These are phyloP conservation scores for Citrus maxima DNA, from an alignment of 345 rosid genomes.

Conservation along the genomic window DNA sequence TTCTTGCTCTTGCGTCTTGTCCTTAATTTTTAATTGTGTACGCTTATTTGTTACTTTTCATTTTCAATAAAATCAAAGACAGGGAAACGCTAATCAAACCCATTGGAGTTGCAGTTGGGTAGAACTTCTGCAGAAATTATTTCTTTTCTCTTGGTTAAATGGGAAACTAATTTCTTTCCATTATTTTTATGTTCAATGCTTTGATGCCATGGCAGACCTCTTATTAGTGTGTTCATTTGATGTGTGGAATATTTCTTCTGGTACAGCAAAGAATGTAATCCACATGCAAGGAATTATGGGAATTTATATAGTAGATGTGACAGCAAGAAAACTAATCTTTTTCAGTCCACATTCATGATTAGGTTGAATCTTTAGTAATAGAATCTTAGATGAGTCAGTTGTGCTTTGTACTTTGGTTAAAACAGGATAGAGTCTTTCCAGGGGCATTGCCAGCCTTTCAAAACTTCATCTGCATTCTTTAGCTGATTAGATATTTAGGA, in stretches of 20 bases:
- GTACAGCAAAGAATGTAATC: background rate
- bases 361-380: background rate
- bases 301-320: background rate
- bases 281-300: background rate
- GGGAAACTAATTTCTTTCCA: background rate
- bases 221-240: background rate
- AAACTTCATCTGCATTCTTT: background rate
- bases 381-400: background rate
- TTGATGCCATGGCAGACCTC: background rate
- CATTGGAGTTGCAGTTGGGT: background rate
- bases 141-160: background rate
- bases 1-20: background rate
- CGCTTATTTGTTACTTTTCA: background rate
- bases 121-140: background rate
- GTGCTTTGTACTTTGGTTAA: background rate
- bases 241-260: background rate
- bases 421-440: background rate
- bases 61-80: background rate
- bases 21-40: background rate
- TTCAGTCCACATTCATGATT: background rate
- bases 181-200: background rate
- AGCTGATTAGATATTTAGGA: background rate
- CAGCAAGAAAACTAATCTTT: background rate
- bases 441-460: background rate
- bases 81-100: background rate